Base-by-base conservation (phyloP, 2,329 filamentous ascomycete species). In the Trichoderma hamatum region DNA sequence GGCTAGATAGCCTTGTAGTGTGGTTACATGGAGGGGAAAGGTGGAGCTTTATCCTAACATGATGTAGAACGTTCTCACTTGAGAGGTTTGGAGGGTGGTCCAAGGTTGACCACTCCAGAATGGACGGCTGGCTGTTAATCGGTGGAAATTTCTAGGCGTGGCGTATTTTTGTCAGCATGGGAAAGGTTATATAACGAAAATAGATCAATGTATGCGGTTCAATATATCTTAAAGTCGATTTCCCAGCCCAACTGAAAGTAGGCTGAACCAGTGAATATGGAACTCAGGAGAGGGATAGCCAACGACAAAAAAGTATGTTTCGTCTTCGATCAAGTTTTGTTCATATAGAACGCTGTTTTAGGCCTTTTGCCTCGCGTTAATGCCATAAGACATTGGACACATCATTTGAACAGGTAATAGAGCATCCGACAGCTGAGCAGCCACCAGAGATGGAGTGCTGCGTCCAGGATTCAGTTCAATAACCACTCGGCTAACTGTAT, bases 1-100 rank as follows among this genome's bases (percentile, higher is more conserved):
- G 28, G 16, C 56, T 13, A 14, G 3, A 16, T n/a, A 24, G 28
- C 36, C 64, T 70, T 51, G 30, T 19, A 14, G 39, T 63, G 34
- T 70, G 51, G 64, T 52, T 63, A 43, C 55, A 55, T 62, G 36
- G 34, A 32, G 16, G 28, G 24, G 43, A 34, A 52, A 54, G 34
- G 54, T 30, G 52, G 54, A 34, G 39, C 65, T 64, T 54, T 43
- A 19, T 32, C 30, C 32, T 49, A 32, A 32, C 14, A 24, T 43
- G 14, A 32, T 14, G 54, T 30, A 49, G 52, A 43, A 34, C 19
- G 52, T 3, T 46, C 28, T 34, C 21, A 39, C 52, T 66, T 46
- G n/a, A 56, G 21, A 19, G 24, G 46, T 4, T 66, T n/a, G n/a
- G 46, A 9, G 30, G 14, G 26, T 49, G n/a, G 9, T 58, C 5